Percentiles rank a stretch among this genome's conserved stretches.
Evolutionary conservation across 371 early-diverging fungal genomes (phyloP).

Genomic region (Sporodiniella umbellata): DNA sequence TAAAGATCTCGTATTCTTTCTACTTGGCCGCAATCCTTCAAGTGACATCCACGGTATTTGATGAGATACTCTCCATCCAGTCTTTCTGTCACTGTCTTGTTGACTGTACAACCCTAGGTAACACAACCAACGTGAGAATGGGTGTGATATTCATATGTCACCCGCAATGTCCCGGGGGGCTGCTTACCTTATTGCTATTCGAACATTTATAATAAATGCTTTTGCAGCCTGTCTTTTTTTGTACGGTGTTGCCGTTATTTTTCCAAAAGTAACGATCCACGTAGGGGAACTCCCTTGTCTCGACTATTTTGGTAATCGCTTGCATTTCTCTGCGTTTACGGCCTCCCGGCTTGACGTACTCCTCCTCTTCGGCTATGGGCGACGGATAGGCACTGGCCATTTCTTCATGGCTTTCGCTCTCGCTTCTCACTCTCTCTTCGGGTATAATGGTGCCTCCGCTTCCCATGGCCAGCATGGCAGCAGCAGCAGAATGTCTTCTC

Average conservation of each 20-base stretch:
- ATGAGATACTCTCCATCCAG: constrained; percentile 58
- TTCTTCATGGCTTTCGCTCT: background rate
- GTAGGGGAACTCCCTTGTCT: constrained; percentile 55
- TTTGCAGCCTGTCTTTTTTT: constrained; percentile 62
- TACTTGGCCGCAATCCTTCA: constrained; percentile 51
- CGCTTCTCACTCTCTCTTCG: background rate
- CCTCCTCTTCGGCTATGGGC: constrained; percentile 19
- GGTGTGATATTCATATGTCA: constrained; percentile 37
- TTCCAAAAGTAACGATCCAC: constrained; percentile 60
- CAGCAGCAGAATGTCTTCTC: constrained; percentile 39
- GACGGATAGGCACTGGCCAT: constrained; percentile 25
- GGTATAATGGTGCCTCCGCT: constrained; percentile 1
- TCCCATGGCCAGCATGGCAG: constrained; percentile 49
- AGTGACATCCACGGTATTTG: constrained; percentile 59
- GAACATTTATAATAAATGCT: constrained; percentile 58
- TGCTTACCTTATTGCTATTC: constrained; percentile 35
- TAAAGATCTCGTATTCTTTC: constrained; percentile 39
- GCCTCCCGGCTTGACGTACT: constrained; percentile 25
- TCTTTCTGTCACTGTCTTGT: constrained; percentile 61
- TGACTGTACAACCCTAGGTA: constrained; percentile 53
- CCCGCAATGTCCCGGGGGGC: constrained; percentile 32
- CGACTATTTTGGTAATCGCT: constrained; percentile 62
- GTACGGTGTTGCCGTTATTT: constrained; percentile 56
- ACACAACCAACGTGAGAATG: constrained; percentile 2
- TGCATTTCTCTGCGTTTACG: constrained; percentile 63